Percentiles rank a stretch among this genome's conserved stretches.
These are phyloP conservation scores for Parastagonospora avenae DNA, from an alignment of 2,329 filamentous ascomycete species.

Conservation along the genomic window DNA sequence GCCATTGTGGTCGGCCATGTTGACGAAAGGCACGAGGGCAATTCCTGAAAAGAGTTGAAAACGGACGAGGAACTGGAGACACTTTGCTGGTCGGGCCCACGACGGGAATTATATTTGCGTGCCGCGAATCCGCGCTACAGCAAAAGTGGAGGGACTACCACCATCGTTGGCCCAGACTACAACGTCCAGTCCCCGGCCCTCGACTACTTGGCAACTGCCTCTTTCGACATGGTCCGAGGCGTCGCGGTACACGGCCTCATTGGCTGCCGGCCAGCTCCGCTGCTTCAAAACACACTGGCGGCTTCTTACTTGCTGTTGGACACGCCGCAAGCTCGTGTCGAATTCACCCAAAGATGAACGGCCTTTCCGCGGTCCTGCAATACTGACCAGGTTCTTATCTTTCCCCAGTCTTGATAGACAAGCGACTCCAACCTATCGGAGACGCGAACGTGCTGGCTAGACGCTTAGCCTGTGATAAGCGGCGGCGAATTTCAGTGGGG, in stretches of 20 bases:
- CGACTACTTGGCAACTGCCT: constrained; percentile 44
- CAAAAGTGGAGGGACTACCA: constrained; percentile 31
- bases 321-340: constrained; percentile 20
- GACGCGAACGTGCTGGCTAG: constrained; percentile 15
- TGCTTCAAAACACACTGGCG: constrained; percentile 16
- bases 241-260: constrained; percentile 20
- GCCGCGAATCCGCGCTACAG: constrained; percentile 32
- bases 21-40: constrained; percentile 32
- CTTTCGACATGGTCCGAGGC: constrained; percentile 31
- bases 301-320: constrained; percentile 26
- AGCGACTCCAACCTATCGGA: constrained; percentile 20
- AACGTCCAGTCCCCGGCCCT: constrained; percentile 22
- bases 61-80: constrained; percentile 32
- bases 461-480: constrained; percentile 38
- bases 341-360: constrained; percentile 15
- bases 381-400: constrained; percentile 38
- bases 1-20: constrained; percentile 46
- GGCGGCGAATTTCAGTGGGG: constrained; percentile 42
- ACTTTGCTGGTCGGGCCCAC: constrained; percentile 14
- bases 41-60: constrained; percentile 32
- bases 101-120: constrained; percentile 41
- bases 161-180: constrained; percentile 35
- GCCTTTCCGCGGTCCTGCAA: constrained; percentile 27
- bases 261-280: constrained; percentile 42
- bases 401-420: constrained; percentile 30